Conservation (phyloP, 495 filamentous ascomycete genomes). For the Penicillium paxilli region DNA sequence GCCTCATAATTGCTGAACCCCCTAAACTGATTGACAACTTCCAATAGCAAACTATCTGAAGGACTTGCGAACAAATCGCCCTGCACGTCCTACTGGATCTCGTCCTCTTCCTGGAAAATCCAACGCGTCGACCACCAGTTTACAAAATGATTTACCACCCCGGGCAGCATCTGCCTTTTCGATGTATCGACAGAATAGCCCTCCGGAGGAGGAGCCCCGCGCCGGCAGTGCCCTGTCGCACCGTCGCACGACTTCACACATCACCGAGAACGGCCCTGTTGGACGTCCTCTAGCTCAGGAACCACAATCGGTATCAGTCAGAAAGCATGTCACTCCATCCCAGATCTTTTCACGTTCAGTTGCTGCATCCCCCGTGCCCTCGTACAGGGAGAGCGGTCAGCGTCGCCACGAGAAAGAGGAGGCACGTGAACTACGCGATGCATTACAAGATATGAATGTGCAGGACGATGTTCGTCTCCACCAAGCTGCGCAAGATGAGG, state of each 20-base stretch:
- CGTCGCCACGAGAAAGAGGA: constrained; percentile 89
- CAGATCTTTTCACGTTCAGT: constrained; percentile 30
- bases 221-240: constrained; percentile 54
- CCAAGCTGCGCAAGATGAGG: constrained; percentile 78
- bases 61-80: constrained; percentile 75
- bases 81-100: constrained; percentile 74
- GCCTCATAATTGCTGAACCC: background rate
- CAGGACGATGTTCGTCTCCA: constrained; percentile 71
- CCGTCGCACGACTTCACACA: constrained; percentile 42
- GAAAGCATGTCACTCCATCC: constrained; percentile 46
- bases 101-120: constrained; percentile 64
- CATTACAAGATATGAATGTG: constrained; percentile 77
- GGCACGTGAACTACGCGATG: constrained; percentile 71
- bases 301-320: constrained; percentile 34
- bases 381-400: constrained; percentile 77
- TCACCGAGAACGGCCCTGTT: constrained; percentile 24
- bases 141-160: constrained; percentile 39
- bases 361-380: constrained; percentile 48
- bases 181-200: constrained; percentile 23
- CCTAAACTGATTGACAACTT: constrained; percentile 15
- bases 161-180: constrained; percentile 51
- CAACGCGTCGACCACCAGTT: constrained; percentile 35
- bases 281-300: constrained; percentile 50
- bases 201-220: constrained; percentile 35
- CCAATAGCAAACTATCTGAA: constrained; percentile 69